Percentiles rank a stretch among this genome's conserved stretches.
These are phyloP conservation scores for Ganoderma sinense DNA, from an alignment of 1,284 basidiomycete genomes.

Conservation along the genomic window DNA sequence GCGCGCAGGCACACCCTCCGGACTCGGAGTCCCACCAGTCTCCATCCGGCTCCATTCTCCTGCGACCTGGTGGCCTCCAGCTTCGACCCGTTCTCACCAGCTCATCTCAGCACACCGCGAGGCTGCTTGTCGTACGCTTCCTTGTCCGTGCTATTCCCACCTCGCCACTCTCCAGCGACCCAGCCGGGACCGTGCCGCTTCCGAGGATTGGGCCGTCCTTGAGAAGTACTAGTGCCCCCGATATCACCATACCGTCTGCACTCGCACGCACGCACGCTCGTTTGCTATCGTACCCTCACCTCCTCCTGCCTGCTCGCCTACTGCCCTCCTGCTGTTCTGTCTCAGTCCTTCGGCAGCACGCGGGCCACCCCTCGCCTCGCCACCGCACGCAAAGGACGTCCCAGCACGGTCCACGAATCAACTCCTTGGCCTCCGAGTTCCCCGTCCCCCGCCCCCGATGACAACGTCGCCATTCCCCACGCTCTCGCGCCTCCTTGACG, in stretches of 20 bases:
- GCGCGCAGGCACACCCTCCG: not conserved
- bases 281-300: not conserved
- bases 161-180: not conserved
- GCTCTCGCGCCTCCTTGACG: not conserved
- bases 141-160: not conserved
- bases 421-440: not conserved
- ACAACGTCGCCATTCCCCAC: conserved; percentile 42
- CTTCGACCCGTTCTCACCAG: not conserved
- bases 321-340: not conserved
- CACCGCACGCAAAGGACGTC: not conserved
- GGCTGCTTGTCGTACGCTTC: not conserved
- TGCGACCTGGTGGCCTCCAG: not conserved
- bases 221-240: not conserved
- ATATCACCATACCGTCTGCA: not conserved
- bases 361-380: not conserved
- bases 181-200: conserved; percentile 15
- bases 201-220: not conserved
- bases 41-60: conserved; percentile 2
- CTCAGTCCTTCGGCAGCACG: not conserved
- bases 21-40: not conserved
- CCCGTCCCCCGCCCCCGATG: not conserved
- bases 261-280: not conserved
- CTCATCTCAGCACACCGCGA: not conserved
- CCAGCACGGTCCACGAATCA: not conserved
- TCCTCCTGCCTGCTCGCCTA: conserved; percentile 1